Conservation (phyloP, 805 yeast genomes). For the Sugiyamaella floridensis region DNA sequence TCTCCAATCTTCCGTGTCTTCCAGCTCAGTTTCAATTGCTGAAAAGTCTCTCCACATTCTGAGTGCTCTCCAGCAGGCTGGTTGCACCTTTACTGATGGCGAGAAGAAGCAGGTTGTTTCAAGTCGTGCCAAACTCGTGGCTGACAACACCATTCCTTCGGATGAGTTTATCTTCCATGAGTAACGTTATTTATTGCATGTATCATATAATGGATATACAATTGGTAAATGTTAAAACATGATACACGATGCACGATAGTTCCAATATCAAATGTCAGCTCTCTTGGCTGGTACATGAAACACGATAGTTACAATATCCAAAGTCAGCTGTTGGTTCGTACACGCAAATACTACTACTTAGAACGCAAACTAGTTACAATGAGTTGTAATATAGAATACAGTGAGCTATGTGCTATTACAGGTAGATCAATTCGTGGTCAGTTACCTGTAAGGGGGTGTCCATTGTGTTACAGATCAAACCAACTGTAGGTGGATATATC, state of each 20-base stretch:
- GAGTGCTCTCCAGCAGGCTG: slow-evolving; percentile 9
- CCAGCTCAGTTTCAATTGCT: slow-evolving; percentile 19
- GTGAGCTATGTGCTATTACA: no score
- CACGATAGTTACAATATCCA: no score
- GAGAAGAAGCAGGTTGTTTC: slow-evolving; percentile 6
- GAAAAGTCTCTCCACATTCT: slow-evolving; percentile 28
- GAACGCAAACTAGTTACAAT: no score
- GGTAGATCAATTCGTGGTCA: no score
- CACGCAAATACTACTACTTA: no score
- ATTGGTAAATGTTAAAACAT: background rate
- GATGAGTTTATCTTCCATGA: slow-evolving; percentile 11
- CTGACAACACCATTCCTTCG: slow-evolving; percentile 3
- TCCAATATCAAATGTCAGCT: no score
- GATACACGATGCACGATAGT: no score
- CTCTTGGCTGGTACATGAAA: no score
- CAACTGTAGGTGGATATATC: background rate
- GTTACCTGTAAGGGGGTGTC: no score
- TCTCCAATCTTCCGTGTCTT: slow-evolving; percentile 17
- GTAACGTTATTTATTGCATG: background rate
- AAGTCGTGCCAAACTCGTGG: slow-evolving; percentile 7
- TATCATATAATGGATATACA: background rate
- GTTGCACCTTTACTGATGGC: slow-evolving; percentile 14
- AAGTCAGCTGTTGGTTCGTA: no score
- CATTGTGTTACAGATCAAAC: no score
- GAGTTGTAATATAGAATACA: background rate